These are phyloP conservation scores for Cordyceps javanica DNA, from an alignment of 2,329 filamentous ascomycete species.

Conservation along the genomic window DNA sequence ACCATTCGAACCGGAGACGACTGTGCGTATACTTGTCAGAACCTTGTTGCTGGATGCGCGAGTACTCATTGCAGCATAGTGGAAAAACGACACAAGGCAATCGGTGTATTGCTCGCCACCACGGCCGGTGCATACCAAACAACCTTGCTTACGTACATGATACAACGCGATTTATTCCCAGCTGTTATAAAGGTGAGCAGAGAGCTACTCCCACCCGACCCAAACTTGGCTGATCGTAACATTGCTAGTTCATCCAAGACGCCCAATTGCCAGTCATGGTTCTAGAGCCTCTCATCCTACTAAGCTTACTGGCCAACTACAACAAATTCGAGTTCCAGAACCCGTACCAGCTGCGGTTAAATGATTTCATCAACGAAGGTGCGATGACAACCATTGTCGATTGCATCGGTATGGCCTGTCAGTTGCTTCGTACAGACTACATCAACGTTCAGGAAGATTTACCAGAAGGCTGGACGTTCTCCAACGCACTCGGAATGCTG, in stretches of 20 bases:
- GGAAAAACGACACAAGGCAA: conserved; percentile 69
- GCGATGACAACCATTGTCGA: conserved; percentile 77
- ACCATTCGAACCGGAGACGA: conserved; percentile 71
- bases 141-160: conserved; percentile 88
- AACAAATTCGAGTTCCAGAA: conserved; percentile 99
- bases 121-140: conserved; percentile 95
- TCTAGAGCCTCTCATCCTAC: conserved; percentile 71
- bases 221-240: background rate
- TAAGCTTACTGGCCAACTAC: conserved; percentile 90
- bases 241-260: conserved; percentile 69
- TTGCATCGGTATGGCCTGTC: conserved; percentile 68
- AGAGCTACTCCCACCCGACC: conserved; percentile 1
- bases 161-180: conserved; percentile 89
- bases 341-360: conserved; percentile 83
- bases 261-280: conserved; percentile 57
- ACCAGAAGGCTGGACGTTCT: conserved; percentile 82
- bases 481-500: conserved; percentile 74
- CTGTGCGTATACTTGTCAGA: conserved; percentile 44
- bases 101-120: conserved; percentile 74
- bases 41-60: background rate
- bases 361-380: conserved; percentile 90
- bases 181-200: conserved; percentile 78
- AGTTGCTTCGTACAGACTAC: conserved; percentile 65
- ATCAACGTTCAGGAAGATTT: conserved; percentile 83
- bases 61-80: conserved; percentile 40